Evolutionary conservation across 371 early-diverging fungal genomes (phyloP).

Genomic region (Mortierella sp.): DNA sequence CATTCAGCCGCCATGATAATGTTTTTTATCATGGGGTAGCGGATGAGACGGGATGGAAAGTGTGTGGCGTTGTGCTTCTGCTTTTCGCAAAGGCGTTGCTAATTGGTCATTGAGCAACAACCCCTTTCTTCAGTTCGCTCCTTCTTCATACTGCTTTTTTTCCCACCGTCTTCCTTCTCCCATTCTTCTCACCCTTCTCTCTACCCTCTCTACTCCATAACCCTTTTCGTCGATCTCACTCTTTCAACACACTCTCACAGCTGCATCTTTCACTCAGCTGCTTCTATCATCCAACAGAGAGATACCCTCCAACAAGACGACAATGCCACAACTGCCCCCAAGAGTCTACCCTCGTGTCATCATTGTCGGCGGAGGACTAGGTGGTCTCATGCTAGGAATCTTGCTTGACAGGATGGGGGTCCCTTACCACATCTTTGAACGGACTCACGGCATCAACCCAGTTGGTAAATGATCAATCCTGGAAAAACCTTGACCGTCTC

Average conservation of each 20-base stretch:
- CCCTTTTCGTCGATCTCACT: neutral
- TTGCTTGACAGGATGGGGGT: constrained; percentile 1
- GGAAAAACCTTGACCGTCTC: neutral
- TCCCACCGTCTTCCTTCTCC: neutral
- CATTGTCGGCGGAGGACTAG: constrained; percentile 11
- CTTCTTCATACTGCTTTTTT: neutral
- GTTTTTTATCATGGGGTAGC: too few species aligned
- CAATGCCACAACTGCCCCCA: neutral
- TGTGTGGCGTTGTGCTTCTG: too few species aligned
- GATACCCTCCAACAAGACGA: neutral
- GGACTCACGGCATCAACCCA: neutral
- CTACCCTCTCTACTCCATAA: too few species aligned
- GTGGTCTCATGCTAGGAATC: constrained; percentile 10
- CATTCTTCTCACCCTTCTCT: neutral
- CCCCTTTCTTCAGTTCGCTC: neutral
- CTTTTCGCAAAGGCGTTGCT: too few species aligned
- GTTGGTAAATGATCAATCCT: neutral
- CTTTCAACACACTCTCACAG: too few species aligned
- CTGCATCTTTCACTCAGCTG: too few species aligned
- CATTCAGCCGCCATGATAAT: neutral
- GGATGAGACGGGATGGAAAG: too few species aligned
- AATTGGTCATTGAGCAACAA: too few species aligned
- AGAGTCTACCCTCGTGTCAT: constrained; percentile 9
- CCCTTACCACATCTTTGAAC: constrained; percentile 8
- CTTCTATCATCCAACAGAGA: neutral